Base-by-base conservation (phyloP, 1,284 basidiomycete genomes). In the Trichosporon sp. region DNA sequence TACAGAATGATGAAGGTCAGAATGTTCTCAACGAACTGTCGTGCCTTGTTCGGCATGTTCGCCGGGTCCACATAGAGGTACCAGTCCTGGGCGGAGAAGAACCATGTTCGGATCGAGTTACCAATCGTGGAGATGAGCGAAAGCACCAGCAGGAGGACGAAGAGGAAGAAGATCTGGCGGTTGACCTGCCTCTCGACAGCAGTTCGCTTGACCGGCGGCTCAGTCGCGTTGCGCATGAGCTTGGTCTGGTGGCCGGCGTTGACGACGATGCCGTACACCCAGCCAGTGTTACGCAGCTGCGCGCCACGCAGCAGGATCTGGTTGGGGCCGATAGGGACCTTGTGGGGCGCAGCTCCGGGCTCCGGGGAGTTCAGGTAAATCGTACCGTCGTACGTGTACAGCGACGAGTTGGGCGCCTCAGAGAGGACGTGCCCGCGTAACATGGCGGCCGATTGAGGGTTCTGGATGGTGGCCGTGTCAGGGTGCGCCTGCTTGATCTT, bases 221-320 rank as follows among this genome's bases (percentile, higher is more conserved):
- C 92, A 92, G 96, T 98, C 18, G 87, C 87, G 75, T 88, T 99
- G 68, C 93, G 88, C 94, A 99, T 96, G 58, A 99, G 84, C 84
- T 99, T 99, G 32, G 97, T 99, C 84, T 99, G 95, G 78, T 99
- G 96, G 0, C 97, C 97, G 0, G 94, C 98, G 77, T 96, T 98
- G 32, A 98, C 92, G 35, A 91, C 91, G 2, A 99, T 80, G 21
- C 96, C 96, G 81, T 97, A 99, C 34, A 91, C 88, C 97, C 97
- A 99, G 8, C 91, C 90, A 2, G 97, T 98, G 80, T 99, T 99
- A 70, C 97, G 87, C 72, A 99, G 84, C 81, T 99, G 97, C 21
- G 97, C 95, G 1, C 97, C 97, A 65, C 97, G 89, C 44, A 99
- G 85, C 13, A 99, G 86, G 75, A 99, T 86, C 83, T 99, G 97